A percentile compares a stretch with the other conserved stretches of the same genome.
phyloP scores from a whole-genome alignment of 805 yeast genomes.

The Groenewaldozyma salmanticensis region DNA sequence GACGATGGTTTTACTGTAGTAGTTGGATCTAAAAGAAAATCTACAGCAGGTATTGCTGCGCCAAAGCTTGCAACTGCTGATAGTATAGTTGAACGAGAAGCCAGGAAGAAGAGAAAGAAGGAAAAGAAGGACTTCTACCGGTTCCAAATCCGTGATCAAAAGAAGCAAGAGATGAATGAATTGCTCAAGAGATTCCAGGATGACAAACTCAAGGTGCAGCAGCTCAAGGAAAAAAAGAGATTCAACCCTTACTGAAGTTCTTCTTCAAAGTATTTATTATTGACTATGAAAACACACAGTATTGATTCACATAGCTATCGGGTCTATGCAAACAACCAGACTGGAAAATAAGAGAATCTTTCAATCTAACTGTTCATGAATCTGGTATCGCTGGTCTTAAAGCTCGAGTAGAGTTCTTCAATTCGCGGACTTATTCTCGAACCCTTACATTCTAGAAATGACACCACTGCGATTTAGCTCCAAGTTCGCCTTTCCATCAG shows the following conservation, averaged over 20 bases:
- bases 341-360: too few relatives aligned
- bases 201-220: slow-evolving; percentile 78
- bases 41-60: slow-evolving; percentile 50
- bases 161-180: slow-evolving; percentile 87
- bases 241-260: slow-evolving; percentile 82
- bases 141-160: slow-evolving; percentile 89
- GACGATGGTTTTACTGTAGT: slow-evolving; percentile 93
- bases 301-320: too few relatives aligned
- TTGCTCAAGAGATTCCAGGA: slow-evolving; percentile 73
- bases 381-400: too few relatives aligned
- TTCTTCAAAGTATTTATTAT: too few relatives aligned
- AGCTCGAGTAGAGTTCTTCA: too few relatives aligned
- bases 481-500: too few relatives aligned
- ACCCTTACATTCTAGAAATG: too few relatives aligned
- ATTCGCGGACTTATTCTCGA: too few relatives aligned
- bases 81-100: slow-evolving; percentile 8
- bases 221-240: slow-evolving; percentile 69
- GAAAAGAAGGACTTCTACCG: slow-evolving; percentile 89
- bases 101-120: slow-evolving; percentile 45
- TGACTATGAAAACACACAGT: neutral
- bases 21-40: slow-evolving; percentile 77
- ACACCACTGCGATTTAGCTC: too few relatives aligned
- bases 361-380: too few relatives aligned
- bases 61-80: slow-evolving; percentile 12
- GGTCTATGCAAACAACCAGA: too few relatives aligned